These are phyloP conservation scores for Ogataea paradorogensis DNA, from an alignment of 805 yeast species.

Conservation along the genomic window DNA sequence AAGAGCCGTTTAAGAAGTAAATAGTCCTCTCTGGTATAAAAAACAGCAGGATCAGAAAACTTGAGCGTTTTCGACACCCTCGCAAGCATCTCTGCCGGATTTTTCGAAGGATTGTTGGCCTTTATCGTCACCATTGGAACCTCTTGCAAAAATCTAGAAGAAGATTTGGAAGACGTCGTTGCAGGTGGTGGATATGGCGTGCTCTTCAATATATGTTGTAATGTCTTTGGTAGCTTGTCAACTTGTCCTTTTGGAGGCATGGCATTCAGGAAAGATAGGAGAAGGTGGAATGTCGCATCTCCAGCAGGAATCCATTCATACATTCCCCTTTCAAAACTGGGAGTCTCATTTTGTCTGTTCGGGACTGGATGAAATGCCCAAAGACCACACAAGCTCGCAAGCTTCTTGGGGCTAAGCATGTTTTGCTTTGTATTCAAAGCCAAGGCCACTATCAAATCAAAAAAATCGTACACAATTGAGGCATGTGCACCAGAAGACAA, in stretches of 20 bases:
- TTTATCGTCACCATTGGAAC: slow-evolving; percentile 36
- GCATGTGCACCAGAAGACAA: slow-evolving; percentile 84
- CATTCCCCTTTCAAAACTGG: slow-evolving; percentile 63
- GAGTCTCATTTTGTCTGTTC: slow-evolving; percentile 36
- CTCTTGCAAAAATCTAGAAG: slow-evolving; percentile 29
- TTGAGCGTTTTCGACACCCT: slow-evolving; percentile 56
- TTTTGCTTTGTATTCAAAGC: slow-evolving; percentile 78
- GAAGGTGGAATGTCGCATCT: slow-evolving; percentile 80
- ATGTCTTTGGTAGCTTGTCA: slow-evolving; percentile 59
- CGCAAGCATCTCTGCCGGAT: slow-evolving; percentile 58
- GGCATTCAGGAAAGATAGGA: slow-evolving; percentile 72
- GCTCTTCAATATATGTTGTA: slow-evolving; percentile 62
- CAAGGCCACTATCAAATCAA: slow-evolving; percentile 73
- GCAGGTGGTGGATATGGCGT: slow-evolving; percentile 74
- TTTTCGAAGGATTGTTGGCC: slow-evolving; percentile 42
- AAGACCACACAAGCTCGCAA: slow-evolving; percentile 76
- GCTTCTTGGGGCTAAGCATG: slow-evolving; percentile 74
- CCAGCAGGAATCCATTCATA: slow-evolving; percentile 77
- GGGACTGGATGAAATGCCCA: slow-evolving; percentile 69
- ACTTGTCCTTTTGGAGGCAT: slow-evolving; percentile 61
- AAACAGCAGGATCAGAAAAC: slow-evolving; percentile 67
- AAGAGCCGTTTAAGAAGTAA: slow-evolving; percentile 71
- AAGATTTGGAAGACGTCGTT: slow-evolving; percentile 24
- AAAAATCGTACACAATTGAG: slow-evolving; percentile 81
- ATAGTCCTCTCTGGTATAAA: slow-evolving; percentile 74